Conservation (phyloP, 2,329 filamentous ascomycete species). For the Aspergillus quadricinctus region DNA sequence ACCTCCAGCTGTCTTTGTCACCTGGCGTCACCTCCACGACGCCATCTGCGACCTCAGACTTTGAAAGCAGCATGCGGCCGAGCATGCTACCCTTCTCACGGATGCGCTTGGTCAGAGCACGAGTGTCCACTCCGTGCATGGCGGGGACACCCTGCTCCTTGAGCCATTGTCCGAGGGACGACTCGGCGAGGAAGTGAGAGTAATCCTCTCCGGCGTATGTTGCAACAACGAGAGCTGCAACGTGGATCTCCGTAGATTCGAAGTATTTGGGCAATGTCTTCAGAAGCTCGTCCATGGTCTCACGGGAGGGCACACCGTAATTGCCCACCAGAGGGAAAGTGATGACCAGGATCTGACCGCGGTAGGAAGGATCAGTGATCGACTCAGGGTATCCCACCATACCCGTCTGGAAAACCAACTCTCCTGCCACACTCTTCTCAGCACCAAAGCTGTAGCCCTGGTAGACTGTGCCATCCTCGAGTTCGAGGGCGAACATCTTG, state of each 20-base stretch:
- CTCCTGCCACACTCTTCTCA: slow-evolving; percentile 87
- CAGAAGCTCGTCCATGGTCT: slow-evolving; percentile 78
- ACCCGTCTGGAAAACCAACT: slow-evolving; percentile 98
- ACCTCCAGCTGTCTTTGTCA: slow-evolving; percentile 45
- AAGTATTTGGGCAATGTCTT: slow-evolving; percentile 87
- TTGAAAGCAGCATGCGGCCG: slow-evolving; percentile 78
- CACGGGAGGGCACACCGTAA: slow-evolving; percentile 90
- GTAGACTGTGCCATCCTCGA: slow-evolving; percentile 85
- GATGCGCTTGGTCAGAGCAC: slow-evolving; percentile 90
- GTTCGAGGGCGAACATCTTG: slow-evolving; percentile 77
- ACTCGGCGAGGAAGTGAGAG: slow-evolving; percentile 87
- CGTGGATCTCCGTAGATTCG: slow-evolving; percentile 87
- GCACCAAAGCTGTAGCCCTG: slow-evolving; percentile 97
- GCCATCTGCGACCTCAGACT: slow-evolving; percentile 41
- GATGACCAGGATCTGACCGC: slow-evolving; percentile 91
- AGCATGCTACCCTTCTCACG: slow-evolving; percentile 94
- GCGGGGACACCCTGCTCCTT: slow-evolving; percentile 93
- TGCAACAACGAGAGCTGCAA: slow-evolving; percentile 84
- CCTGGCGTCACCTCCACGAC: slow-evolving; percentile 39
- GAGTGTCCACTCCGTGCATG: slow-evolving; percentile 91
- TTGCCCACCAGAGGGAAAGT: slow-evolving; percentile 95
- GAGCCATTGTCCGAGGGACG: slow-evolving; percentile 88
- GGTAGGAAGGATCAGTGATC: slow-evolving; percentile 82
- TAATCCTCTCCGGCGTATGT: slow-evolving; percentile 93
- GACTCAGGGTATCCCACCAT: slow-evolving; percentile 99